These are phyloP conservation scores for Pseudogymnoascus sp. DNA, from an alignment of 2,329 filamentous ascomycete species.

Conservation along the genomic window DNA sequence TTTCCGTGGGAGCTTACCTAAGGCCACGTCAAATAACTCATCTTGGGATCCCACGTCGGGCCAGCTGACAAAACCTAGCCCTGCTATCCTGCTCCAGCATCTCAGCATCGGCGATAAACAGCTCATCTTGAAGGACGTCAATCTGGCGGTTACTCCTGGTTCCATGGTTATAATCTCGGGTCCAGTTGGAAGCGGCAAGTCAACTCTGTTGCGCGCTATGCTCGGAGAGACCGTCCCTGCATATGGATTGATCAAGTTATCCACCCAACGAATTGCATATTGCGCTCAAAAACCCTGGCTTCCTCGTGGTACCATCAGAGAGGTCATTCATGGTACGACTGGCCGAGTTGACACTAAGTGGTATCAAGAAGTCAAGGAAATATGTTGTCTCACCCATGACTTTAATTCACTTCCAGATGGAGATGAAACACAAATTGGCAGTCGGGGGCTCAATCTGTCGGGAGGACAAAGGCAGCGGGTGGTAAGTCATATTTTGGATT, in stretches of 20 bases:
- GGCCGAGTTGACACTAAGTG: conserved; percentile 19
- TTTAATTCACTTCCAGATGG: conserved; percentile 27
- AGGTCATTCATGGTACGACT: conserved; percentile 25
- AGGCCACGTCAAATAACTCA: too few relatives aligned
- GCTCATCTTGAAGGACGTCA: too few relatives aligned
- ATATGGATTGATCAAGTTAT: not conserved
- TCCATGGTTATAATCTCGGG: too few relatives aligned
- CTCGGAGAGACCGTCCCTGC: conserved; percentile 25
- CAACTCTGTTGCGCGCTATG: conserved; percentile 10
- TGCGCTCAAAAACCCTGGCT: conserved; percentile 35
- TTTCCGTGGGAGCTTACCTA: conserved; percentile 14
- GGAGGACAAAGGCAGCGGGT: conserved; percentile 38
- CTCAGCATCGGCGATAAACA: too few relatives aligned
- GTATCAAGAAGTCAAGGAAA: conserved; percentile 29
- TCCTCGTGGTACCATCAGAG: conserved; percentile 29
- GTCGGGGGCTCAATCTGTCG: conserved; percentile 36
- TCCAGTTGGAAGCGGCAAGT: too few relatives aligned
- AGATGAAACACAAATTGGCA: conserved; percentile 35
- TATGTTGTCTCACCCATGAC: conserved; percentile 22
- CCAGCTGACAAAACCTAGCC: too few relatives aligned
- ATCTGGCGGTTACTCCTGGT: too few relatives aligned
- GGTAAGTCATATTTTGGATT: too few relatives aligned
- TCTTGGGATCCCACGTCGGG: too few relatives aligned
- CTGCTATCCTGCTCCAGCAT: too few relatives aligned
- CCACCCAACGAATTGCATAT: conserved; percentile 28